A percentile compares a stretch with the other conserved stretches of the same genome.
phyloP scores from a whole-genome alignment of 2,329 filamentous ascomycete genomes.

The Fusarium siculi region DNA sequence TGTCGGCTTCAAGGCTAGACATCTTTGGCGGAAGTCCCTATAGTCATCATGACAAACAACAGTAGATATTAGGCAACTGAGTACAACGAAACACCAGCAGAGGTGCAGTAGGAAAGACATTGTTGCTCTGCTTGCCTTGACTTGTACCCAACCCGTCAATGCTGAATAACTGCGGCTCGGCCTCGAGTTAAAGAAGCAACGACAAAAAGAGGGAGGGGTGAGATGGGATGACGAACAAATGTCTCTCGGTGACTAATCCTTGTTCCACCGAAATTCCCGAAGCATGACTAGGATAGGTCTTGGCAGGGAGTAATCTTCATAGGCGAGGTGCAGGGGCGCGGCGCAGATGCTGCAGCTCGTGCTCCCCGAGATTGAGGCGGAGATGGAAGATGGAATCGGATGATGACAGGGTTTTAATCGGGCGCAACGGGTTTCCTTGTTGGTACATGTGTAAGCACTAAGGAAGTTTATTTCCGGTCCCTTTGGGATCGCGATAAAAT shows the following conservation, averaged over 20 bases:
- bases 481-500: neutral
- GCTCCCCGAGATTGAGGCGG: neutral
- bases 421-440: neutral
- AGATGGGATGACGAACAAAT: neutral
- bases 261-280: neutral
- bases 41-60: neutral
- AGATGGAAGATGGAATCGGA: neutral
- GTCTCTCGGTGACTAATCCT: neutral
- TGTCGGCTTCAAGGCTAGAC: constrained; percentile 1
- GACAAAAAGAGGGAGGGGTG: neutral
- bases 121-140: neutral
- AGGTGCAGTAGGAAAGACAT: neutral
- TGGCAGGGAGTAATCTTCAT: neutral
- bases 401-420: neutral
- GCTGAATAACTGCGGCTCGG: neutral
- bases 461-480: neutral
- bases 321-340: neutral
- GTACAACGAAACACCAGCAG: neutral
- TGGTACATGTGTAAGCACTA: neutral
- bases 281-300: neutral
- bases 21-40: constrained; percentile 4
- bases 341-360: neutral
- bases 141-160: too few species aligned
- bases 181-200: neutral
- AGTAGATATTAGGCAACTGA: neutral